A percentile compares a stretch with the other conserved stretches of the same genome.
Conservation (phyloP, 805 yeast genomes). For the Pichia rugopelliculosa region DNA sequence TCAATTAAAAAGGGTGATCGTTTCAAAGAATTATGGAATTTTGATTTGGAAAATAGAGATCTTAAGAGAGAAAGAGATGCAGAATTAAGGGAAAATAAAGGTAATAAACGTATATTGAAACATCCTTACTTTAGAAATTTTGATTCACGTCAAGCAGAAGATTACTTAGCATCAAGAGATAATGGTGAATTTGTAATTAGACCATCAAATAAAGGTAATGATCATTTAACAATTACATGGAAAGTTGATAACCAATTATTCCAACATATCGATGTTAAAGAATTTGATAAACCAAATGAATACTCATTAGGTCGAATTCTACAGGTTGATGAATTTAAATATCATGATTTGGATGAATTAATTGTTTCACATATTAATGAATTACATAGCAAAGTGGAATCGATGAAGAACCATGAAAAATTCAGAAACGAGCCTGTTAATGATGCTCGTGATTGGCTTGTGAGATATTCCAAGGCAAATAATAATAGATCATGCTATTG, state of each 20-base stretch:
- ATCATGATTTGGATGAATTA: constrained; percentile 88
- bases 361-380: constrained; percentile 82
- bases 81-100: constrained; percentile 57
- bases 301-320: constrained; percentile 50
- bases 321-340: constrained; percentile 58
- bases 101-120: constrained; percentile 71
- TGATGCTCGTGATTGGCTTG: constrained; percentile 81
- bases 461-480: constrained; percentile 83
- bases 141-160: constrained; percentile 85
- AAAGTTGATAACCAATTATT: constrained; percentile 85
- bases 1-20: constrained; percentile 35
- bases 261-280: constrained; percentile 86
- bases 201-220: constrained; percentile 86
- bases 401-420: constrained; percentile 80
- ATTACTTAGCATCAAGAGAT: constrained; percentile 76
- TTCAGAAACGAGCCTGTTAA: constrained; percentile 72
- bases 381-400: constrained; percentile 73
- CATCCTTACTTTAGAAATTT: constrained; percentile 88
- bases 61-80: constrained; percentile 47
- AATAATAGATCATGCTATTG: constrained; percentile 86
- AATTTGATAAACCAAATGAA: constrained; percentile 60
- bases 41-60: constrained; percentile 65
- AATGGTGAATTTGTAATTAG: constrained; percentile 92
- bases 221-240: constrained; percentile 92
- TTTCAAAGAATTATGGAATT: constrained; percentile 72